Base-by-base conservation (phyloP, 202 grass and related monocot genomes). In the Panicum hallii region DNA sequence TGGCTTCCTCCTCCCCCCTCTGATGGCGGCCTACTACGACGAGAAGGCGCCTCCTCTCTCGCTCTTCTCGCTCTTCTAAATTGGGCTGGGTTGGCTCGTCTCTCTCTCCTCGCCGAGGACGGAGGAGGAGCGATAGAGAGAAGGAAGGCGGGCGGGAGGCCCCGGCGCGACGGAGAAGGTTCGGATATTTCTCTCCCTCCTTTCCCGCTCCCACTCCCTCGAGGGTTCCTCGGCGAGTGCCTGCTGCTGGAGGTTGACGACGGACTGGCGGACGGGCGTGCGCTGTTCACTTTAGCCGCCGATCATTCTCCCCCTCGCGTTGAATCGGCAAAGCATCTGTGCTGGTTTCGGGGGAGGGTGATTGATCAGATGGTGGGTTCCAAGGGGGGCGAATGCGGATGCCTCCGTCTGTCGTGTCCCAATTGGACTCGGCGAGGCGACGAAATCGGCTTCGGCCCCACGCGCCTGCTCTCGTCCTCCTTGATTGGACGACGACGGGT, bases 121-220 rank as follows among this genome's bases (percentile, higher is more conserved):
- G 22, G 53, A 56, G 50, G 65, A 49, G 28, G 43, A 46, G 16
- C 30, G n/a, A 30, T 5, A 0, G 43, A 72, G 9, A n/a, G 69
- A 53, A 22, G 47, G n/a, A 54, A 67, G 78, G 12, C 47, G 34
- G 2, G 2, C 34, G 36, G 47, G 10, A 49, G 47, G 47, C 13
- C n/a, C 7, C 20, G 63, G 6, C 44, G 67, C 5, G 38, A 15
- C 41, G 63, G 32, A 50, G 49, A 67, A 82, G 85, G 78, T 87
- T 69, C 36, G 20, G 85, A 58, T 40, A 53, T 77, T 69, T 54
- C 38, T 15, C 50, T 45, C 38, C 32, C 19, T 46, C 7, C 61
- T 9, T 44, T 11, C 7, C n/a, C 15, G 20, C 49, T 55, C 22
- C 26, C 28, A 40, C 79, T 41, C 11, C 40, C 1, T 17, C n/a